Percentiles rank a stretch among this genome's conserved stretches.
Conservation (phyloP, 345 rosid species). For the Eucalyptus tenuipes region DNA sequence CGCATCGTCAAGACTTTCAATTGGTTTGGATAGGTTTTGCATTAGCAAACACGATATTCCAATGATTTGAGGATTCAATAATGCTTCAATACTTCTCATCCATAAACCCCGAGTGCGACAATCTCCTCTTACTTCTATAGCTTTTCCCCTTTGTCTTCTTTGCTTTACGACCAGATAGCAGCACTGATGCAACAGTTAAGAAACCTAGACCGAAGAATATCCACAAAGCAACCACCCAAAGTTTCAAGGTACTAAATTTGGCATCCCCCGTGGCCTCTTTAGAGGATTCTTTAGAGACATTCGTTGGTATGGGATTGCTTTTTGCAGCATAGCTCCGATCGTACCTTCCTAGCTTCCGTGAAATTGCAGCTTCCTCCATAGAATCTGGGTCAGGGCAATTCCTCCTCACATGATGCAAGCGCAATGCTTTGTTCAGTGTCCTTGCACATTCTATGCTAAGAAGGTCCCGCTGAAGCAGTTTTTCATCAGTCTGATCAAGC, state of each 20-base stretch:
- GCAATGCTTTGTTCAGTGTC: conserved; percentile 68
- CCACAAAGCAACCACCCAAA: conserved; percentile 75
- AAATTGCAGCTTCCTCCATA: conserved; percentile 11
- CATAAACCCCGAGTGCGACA: conserved; percentile 23
- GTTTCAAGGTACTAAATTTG: conserved; percentile 41
- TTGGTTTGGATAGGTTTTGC: neutral
- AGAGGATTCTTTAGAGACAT: neutral
- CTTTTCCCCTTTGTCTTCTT: conserved; percentile 56
- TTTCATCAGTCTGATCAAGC: conserved; percentile 35
- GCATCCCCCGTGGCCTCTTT: conserved; percentile 22
- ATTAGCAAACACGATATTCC: neutral
- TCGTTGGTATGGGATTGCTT: conserved; percentile 15
- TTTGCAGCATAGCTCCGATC: conserved; percentile 1
- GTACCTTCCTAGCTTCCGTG: conserved; percentile 32
- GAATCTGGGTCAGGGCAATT: conserved; percentile 48
- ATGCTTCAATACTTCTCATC: conserved; percentile 33
- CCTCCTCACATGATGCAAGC: conserved; percentile 62
- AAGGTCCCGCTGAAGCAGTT: conserved; percentile 49
- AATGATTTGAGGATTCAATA: conserved; percentile 2
- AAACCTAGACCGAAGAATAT: conserved; percentile 65
- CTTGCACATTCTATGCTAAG: conserved; percentile 90
- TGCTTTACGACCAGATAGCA: conserved; percentile 40
- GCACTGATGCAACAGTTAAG: conserved; percentile 36
- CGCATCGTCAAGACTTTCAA: neutral
- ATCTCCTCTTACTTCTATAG: conserved; percentile 54